Base-by-base conservation (phyloP, 176 grass and related monocot genomes). In the Cenchrus americanus region DNA sequence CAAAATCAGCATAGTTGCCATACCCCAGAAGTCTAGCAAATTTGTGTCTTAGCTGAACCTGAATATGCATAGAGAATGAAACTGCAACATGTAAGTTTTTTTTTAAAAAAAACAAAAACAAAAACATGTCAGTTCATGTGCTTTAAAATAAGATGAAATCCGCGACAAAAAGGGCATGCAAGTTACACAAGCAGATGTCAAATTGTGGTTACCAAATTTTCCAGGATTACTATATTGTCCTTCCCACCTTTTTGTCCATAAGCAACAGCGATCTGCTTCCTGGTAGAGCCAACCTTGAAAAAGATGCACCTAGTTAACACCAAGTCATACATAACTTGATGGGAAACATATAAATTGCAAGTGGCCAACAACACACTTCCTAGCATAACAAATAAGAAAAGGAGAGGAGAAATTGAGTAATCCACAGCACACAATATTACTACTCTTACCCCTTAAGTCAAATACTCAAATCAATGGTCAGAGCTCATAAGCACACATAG, bases 1-100 rank as follows among this genome's bases (percentile, higher is more conserved):
- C 77, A 89, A 95, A 98, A 88, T 95, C 96, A 52, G 93, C 86
- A 84, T 98, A 98, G 83, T 80, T 98, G 46, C 89, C 79, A 80
- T 92, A 95, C 66, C 96, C 93, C 60, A 98, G 87, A 44, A 95
- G 87, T 67, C 73, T 92, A 62, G 93, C 90, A 92, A 90, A 73
- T 69, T 89, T 85, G 71, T 91, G 89, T 67, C 93, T 94, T 69
- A 94, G 80, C 48, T 94, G 89, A 40, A 94, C 89, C 96, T 95
- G 77, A 80, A 77, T 55, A 78, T 42, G 65, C 80, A 83, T 76
- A 67, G 19, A 77, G 76, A 84, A 87, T 32, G 75, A 17, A 87
- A 66, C 19, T 60, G 50, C 49, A 78, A 49, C 49, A 23, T 44
- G 57, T 85, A 78, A 85, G 77, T 67, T 85, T 37, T 37, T 30